Conservation (phyloP, 2,329 filamentous ascomycete species). For the Endocalyx cinctus region DNA sequence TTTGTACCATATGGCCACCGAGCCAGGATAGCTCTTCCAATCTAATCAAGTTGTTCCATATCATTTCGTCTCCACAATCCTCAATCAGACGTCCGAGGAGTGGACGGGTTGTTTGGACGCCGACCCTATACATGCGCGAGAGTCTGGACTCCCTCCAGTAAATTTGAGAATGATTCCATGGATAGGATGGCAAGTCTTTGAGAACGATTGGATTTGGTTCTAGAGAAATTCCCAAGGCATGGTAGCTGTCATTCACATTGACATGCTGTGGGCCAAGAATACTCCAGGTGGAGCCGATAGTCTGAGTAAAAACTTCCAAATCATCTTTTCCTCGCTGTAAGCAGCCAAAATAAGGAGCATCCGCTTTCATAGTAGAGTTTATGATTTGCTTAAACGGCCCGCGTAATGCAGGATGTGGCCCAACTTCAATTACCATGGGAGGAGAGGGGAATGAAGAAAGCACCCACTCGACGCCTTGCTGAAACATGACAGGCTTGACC, state of each 20-base stretch:
- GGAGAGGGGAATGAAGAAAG: too few relatives aligned
- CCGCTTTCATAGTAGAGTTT: neutral
- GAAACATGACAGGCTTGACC: conserved; percentile 1
- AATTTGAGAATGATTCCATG: conserved; percentile 37
- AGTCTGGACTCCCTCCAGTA: conserved; percentile 35
- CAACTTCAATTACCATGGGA: conserved; percentile 5
- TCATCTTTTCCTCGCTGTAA: conserved; percentile 1
- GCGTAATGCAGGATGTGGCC: conserved; percentile 5
- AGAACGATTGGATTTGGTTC: too few relatives aligned
- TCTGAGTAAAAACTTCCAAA: neutral
- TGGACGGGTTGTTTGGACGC: too few relatives aligned
- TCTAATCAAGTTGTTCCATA: conserved; percentile 30
- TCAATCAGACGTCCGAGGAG: conserved; percentile 26
- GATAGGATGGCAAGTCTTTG: conserved; percentile 31
- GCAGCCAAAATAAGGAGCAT: conserved; percentile 1
- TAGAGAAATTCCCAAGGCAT: too few relatives aligned
- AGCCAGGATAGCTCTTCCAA: conserved; percentile 30
- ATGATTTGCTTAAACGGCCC: conserved; percentile 1
- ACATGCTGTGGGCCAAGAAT: too few relatives aligned
- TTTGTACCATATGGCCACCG: conserved; percentile 31
- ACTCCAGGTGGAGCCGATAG: neutral
- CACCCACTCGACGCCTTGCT: neutral
- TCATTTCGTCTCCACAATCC: conserved; percentile 20
- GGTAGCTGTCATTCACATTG: too few relatives aligned
- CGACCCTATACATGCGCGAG: conserved; percentile 27